Base-by-base conservation (phyloP, 176 grass and related monocot species). In the Thinopyrum elongatum region DNA sequence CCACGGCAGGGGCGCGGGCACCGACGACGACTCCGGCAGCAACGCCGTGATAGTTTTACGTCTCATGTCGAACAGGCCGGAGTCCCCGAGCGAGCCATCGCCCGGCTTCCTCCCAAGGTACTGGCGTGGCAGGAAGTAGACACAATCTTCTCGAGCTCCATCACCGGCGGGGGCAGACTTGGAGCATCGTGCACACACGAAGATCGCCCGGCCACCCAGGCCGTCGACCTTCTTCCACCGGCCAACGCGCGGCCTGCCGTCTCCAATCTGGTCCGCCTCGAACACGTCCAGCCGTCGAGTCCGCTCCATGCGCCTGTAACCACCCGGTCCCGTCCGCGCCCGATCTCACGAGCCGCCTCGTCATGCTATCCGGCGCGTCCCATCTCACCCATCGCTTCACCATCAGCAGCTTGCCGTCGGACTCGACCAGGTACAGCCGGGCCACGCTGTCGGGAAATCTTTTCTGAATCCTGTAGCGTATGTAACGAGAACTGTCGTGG, bases 51-150 rank as follows among this genome's bases (percentile, higher is more conserved):
- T 80, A 51, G 8, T 31, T 8, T 35, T 13, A 4, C 31, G 51
- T 68, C 27, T 82, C 25, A 87, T 33, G 61, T 42, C 58, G 86
- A 60, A 82, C 13, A 76, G 8, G 5, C 67, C 67, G 36, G 67
- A 70, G 36, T 26, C 78, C 60, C 46, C 2, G 23, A 44, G 49
- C 2, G 53, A 58, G 4, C 39, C 12, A 2, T 33, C 19, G 1
- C 0, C 26, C 2, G 27, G 66, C 67, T 10, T 22, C 21, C 30
- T 68, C 15, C 16, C 16, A 2, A 19, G 16, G 65, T 25, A 72
- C 5, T 26, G 53, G 6, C 23, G n/a, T 19, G 16, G 27, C 53
- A 76, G 74, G 66, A 86, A 82, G 26, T 82, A 87, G 35, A 87
- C 59, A 46, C 25, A 82, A 47, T 87, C 79, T 53, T 58, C 17